Evolutionary conservation across 495 filamentous ascomycete species (phyloP), one percentile per base, ranked within the genome.

Genomic region (Pseudomonodictys pantanalensis): DNA sequence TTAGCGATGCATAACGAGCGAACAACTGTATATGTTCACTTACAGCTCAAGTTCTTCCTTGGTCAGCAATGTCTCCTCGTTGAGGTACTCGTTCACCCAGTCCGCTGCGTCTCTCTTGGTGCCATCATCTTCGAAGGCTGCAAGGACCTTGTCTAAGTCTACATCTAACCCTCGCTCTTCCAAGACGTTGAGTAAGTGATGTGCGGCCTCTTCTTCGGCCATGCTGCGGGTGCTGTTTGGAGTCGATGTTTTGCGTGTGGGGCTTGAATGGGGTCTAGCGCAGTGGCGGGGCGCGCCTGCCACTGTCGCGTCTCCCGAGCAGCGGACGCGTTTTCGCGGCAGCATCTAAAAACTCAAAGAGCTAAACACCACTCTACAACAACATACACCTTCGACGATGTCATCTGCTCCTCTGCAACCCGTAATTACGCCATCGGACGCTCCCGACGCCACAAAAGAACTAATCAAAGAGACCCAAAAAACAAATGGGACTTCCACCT

Each of bases 1-100:
- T 10, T 51, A 18, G 6, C 10, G 17, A 55, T 12, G 17, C 26
- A 5, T 1, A 43, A 22, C n/a, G n/a, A 26, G 28, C 7, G 2
- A 39, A 48, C 5, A 7, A 24, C 59, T 23, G 50, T 1, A 17
- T 15, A 22, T 9, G 10, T 5, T 20, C 22, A 56, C 69, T 22
- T 71, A 73, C 72, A 73, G 62, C 8, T 62, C 56, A 15, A 69
- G 41, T 46, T 75, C 72, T n/a, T 75, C 71, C 42, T 63, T 60
- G 11, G 65, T 73, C 28, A 75, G 45, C 3, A 75, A 51, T 8
- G 66, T 71, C 10, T 54, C 48, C 23, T 56, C 20, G 20, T 66
- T 53, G 12, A 75, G 58, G 52, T 73, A 68, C 50, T 71, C 57
- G 15, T 69, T 45, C 17, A 70, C 63, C 72, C 72, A 75, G 24